Conservation (phyloP, 2,329 filamentous ascomycete species). For the Rutstroemia sp. region DNA sequence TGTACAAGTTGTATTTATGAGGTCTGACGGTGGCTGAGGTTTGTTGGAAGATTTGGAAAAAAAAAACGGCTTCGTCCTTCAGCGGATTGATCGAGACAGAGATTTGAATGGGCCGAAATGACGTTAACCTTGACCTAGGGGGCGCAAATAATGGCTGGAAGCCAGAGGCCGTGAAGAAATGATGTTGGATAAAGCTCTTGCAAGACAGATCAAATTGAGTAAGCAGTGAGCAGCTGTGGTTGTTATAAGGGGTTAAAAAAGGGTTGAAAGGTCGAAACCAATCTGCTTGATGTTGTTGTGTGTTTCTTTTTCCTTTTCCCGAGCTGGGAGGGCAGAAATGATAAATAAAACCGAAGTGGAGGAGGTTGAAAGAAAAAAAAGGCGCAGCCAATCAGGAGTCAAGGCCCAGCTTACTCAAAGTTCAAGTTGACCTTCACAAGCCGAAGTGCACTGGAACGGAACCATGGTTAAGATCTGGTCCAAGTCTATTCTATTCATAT, state of each 20-base stretch:
- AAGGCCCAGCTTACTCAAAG: no score
- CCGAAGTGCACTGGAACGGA: background rate
- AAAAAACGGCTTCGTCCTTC: background rate
- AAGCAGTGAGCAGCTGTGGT: background rate
- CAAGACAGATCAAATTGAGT: background rate
- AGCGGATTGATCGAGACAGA: background rate
- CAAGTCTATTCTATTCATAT: no score
- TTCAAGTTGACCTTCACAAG: no score
- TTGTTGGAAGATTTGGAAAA: background rate
- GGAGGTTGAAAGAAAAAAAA: background rate
- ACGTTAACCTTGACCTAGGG: background rate
- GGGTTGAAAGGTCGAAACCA: constrained; percentile 8
- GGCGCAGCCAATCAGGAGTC: background rate
- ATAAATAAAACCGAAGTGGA: background rate
- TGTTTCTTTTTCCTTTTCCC: background rate
- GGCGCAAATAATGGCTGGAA: background rate
- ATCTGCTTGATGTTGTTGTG: background rate
- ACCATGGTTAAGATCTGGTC: no score
- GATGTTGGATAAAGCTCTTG: background rate
- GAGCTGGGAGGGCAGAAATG: background rate
- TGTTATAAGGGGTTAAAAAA: background rate
- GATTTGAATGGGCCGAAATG: background rate
- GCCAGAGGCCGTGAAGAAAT: background rate
- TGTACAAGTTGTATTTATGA: background rate
- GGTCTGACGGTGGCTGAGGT: background rate